Evolutionary conservation across 257 asterid genomes (phyloP).

Genomic region (Solanum neorickii): DNA sequence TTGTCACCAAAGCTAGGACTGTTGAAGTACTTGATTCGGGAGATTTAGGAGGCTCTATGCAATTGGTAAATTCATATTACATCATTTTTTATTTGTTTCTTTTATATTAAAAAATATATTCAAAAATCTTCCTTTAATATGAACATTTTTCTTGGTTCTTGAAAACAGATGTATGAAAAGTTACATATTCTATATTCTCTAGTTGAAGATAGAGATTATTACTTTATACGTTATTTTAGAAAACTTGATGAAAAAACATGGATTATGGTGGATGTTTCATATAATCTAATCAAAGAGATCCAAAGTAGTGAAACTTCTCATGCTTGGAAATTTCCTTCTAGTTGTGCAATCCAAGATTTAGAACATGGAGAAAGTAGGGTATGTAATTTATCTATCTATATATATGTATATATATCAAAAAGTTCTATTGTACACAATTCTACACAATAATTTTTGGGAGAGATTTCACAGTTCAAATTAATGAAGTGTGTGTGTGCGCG

Average conservation of each 20-base stretch:
- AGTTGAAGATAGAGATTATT: conserved; percentile 36
- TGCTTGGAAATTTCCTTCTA: conserved; percentile 61
- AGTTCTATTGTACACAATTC: background rate
- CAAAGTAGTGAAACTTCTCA: conserved; percentile 25
- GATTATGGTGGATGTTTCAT: conserved; percentile 48
- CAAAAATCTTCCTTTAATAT: background rate
- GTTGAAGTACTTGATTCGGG: conserved; percentile 37
- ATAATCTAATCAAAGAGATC: conserved; percentile 25
- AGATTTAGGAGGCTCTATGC: conserved; percentile 30
- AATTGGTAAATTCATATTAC: background rate
- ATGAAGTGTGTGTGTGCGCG: too few species aligned
- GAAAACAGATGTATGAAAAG: background rate
- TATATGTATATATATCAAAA: background rate
- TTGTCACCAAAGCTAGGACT: conserved; percentile 35
- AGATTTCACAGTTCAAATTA: too few species aligned
- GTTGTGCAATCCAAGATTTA: conserved; percentile 52
- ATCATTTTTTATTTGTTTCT: background rate
- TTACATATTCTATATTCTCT: background rate
- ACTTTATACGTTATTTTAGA: conserved; percentile 38
- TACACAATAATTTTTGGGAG: too few species aligned
- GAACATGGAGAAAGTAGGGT: conserved; percentile 49
- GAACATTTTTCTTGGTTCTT: background rate
- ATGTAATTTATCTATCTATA: background rate
- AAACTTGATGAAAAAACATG: conserved; percentile 40
- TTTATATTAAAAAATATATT: background rate